Base-by-base conservation (phyloP, 176 grass and related monocot genomes). In the Aegilops speltoides region DNA sequence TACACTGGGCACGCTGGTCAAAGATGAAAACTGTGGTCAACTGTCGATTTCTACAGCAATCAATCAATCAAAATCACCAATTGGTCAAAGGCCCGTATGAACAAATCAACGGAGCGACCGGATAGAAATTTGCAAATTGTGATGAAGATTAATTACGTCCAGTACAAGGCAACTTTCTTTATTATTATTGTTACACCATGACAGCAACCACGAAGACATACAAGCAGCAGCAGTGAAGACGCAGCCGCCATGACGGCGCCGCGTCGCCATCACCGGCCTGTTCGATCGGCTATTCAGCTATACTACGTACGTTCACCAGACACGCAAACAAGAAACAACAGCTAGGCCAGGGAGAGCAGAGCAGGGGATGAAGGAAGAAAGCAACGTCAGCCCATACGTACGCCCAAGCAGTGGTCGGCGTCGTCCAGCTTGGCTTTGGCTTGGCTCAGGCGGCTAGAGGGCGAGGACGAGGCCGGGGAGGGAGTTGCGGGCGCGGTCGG, bases 391-490 rank as follows among this genome's bases (percentile, higher is more conserved):
- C 73, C 73, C 73, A 76, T 76, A 0, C 3, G 29, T 54, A 25
- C 73, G 23, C 8, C 37, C 22, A 23, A 70, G 3, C 0, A 1
- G 13, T 37, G 2, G 16, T 20, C 19, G 36, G 11, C 38, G 71
- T 40, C 52, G 52, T 8, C 52, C 52, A 20, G 52, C 52, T 56
- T 56, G 52, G 52, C 52, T 50, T 6, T 43, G 41, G 10, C 41
- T 43, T 43, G 46, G 41, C 45, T 4, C 1, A 14, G 48, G 48
- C 5, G 50, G 6, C 40, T 78, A 95, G 84, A 95, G 86, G 2
- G 93, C 88, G 73, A 95, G 93, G 54, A 95, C 68, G 56, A 95
- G 93, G 12, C 79, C 88, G 9, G 93, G 93, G 24, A 95, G 91
- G 0, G 90, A 86, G 61, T 95, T 93, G 12, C 43, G 61, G 1